Percentiles rank a stretch among this genome's conserved stretches.
These are phyloP conservation scores for Hypoxylon sp. DNA, from an alignment of 2,329 filamentous ascomycete genomes.

Conservation along the genomic window DNA sequence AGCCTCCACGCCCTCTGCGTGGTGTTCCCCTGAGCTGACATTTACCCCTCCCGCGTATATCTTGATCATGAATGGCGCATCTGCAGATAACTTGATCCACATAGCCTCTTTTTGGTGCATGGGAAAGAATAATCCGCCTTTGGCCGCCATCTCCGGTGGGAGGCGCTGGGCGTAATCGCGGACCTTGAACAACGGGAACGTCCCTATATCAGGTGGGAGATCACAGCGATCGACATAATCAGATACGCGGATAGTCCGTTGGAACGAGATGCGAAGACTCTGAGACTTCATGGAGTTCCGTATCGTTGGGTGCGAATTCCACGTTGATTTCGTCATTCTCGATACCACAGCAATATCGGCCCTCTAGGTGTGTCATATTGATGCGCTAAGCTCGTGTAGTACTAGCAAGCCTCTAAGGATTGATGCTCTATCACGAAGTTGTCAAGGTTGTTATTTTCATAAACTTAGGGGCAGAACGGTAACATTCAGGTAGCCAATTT, in stretches of 20 bases:
- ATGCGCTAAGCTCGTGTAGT: neutral
- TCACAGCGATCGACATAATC: constrained; percentile 53
- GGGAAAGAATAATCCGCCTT: constrained; percentile 61
- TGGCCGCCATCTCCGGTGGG: constrained; percentile 52
- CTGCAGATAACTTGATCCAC: constrained; percentile 55
- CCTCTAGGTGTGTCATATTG: constrained; percentile 8
- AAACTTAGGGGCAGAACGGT: neutral
- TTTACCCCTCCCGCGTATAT: constrained; percentile 58
- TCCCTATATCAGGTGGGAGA: constrained; percentile 56
- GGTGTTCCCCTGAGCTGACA: constrained; percentile 55
- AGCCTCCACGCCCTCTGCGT: constrained; percentile 41
- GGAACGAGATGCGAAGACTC: constrained; percentile 54
- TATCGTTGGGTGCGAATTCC: neutral
- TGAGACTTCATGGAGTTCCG: neutral
- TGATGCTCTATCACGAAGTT: neutral
- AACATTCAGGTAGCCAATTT: neutral
- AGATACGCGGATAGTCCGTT: constrained; percentile 59
- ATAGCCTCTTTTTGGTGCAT: constrained; percentile 61
- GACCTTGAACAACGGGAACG: constrained; percentile 57
- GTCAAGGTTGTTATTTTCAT: neutral
- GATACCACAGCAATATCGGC: constrained; percentile 16
- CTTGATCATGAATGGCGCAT: constrained; percentile 55
- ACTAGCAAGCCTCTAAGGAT: too few species aligned
- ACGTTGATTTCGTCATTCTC: constrained; percentile 16
- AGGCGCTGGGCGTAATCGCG: constrained; percentile 52